A percentile compares a stretch with the other conserved stretches of the same genome.
These are phyloP conservation scores for Rubia yunnanensis DNA, from an alignment of 257 asterid genomes.

Conservation along the genomic window DNA sequence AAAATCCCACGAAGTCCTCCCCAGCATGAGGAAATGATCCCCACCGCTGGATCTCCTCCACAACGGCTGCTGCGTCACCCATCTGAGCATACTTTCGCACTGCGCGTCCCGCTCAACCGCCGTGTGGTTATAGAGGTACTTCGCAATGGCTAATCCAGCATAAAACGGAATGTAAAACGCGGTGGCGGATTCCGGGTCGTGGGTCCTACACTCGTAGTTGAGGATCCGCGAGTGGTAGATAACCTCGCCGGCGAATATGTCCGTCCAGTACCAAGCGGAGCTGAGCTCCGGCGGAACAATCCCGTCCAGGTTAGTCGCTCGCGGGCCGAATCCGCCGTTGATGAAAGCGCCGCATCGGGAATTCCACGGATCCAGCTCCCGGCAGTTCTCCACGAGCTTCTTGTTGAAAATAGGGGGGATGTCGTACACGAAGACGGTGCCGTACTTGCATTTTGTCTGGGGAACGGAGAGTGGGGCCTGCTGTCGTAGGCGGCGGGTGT, in stretches of 20 bases:
- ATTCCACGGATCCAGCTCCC: slow-evolving; percentile 60
- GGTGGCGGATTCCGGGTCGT: slow-evolving; percentile 51
- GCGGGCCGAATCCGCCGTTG: slow-evolving; percentile 63
- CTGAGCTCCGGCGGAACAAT: slow-evolving; percentile 40
- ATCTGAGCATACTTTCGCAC: slow-evolving; percentile 39
- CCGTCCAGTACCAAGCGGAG: slow-evolving; percentile 65
- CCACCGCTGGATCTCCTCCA: slow-evolving; percentile 63
- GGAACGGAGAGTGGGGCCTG: neutral
- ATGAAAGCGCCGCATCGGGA: slow-evolving; percentile 62
- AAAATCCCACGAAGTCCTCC: slow-evolving; percentile 82
- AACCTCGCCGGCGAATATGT: slow-evolving; percentile 53
- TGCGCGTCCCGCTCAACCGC: slow-evolving; percentile 40
- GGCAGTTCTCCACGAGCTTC: slow-evolving; percentile 39
- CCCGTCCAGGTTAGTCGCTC: slow-evolving; percentile 25
- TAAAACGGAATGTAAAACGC: slow-evolving; percentile 78
- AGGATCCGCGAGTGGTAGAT: slow-evolving; percentile 51
- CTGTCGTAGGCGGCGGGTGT: slow-evolving; percentile 14
- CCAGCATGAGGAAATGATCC: slow-evolving; percentile 67
- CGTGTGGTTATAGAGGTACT: slow-evolving; percentile 53
- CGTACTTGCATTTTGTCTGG: slow-evolving; percentile 44
- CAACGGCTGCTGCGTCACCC: slow-evolving; percentile 45
- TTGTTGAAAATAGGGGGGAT: slow-evolving; percentile 45
- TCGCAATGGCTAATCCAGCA: slow-evolving; percentile 79
- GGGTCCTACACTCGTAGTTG: slow-evolving; percentile 51
- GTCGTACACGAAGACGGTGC: slow-evolving; percentile 58